These are phyloP conservation scores for Apiospora hydei DNA, from an alignment of 2,329 filamentous ascomycete genomes.

Conservation along the genomic window DNA sequence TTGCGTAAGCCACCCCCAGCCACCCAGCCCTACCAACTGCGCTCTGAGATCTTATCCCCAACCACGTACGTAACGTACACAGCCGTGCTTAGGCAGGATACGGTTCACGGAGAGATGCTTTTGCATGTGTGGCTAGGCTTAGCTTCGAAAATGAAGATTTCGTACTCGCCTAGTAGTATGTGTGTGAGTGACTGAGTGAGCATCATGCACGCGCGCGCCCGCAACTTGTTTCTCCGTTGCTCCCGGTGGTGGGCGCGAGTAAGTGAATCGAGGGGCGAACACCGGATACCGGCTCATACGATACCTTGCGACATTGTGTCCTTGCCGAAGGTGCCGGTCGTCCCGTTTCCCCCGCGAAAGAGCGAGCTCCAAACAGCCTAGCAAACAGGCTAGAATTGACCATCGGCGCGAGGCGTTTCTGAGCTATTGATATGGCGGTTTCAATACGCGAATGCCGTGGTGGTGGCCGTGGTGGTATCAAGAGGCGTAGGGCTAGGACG, in stretches of 20 bases:
- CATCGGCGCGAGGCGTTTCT: not conserved
- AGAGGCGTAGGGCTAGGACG: not conserved
- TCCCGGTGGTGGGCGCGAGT: too few relatives aligned
- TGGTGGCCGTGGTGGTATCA: too few relatives aligned
- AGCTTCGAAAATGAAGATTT: not conserved
- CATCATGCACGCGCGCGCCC: too few relatives aligned
- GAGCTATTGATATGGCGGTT: not conserved
- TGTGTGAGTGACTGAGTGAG: too few relatives aligned
- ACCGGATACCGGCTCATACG: not conserved
- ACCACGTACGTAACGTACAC: not conserved
- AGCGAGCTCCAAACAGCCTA: not conserved
- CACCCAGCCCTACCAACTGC: not conserved
- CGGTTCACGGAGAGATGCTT: too few relatives aligned
- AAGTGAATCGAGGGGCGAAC: too few relatives aligned
- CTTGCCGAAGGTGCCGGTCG: not conserved
- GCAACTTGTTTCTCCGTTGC: too few relatives aligned
- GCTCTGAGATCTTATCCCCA: not conserved
- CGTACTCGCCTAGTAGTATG: too few relatives aligned
- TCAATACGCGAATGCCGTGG: not conserved
- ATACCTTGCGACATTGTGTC: too few relatives aligned
- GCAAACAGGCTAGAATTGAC: not conserved
- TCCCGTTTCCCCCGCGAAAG: not conserved
- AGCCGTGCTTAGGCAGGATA: not conserved
- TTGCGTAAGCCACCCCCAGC: conserved; percentile 5
- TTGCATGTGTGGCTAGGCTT: not conserved